Evolutionary conservation across 176 grass and related monocot species (phyloP).

Genomic region (Saccharum officinarum): DNA sequence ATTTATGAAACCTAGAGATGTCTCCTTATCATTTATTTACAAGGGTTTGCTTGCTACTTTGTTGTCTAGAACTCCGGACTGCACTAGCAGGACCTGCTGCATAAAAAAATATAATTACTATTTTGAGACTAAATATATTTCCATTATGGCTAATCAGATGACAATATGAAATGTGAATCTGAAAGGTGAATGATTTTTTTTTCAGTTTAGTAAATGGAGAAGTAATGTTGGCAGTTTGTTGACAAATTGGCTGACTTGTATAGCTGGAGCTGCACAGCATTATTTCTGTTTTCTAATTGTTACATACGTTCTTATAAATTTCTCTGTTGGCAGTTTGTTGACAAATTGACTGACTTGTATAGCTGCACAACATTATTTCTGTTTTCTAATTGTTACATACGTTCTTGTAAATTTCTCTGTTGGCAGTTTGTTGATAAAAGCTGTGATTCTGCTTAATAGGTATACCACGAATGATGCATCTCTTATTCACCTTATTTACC

Average conservation of each 20-base stretch:
- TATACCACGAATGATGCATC: not conserved
- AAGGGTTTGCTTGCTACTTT: not conserved
- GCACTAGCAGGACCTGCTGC: not conserved
- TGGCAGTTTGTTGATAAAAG: slow-evolving; percentile 1
- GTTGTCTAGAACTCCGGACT: not conserved
- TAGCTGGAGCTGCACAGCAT: not conserved
- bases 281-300: slow-evolving; percentile 3
- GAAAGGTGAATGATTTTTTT: not conserved
- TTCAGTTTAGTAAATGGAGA: not conserved
- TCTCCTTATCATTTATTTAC: not conserved
- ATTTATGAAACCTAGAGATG: not conserved
- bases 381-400: not conserved
- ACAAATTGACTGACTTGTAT: not conserved
- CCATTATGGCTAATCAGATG: not conserved
- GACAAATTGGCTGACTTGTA: not conserved
- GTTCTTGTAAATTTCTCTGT: not conserved
- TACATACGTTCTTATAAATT: not conserved
- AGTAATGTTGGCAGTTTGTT: not conserved
- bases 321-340: not conserved
- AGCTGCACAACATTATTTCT: not conserved
- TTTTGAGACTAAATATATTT: not conserved
- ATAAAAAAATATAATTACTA: too few species aligned
- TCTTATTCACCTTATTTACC: not conserved
- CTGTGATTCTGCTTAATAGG: not conserved
- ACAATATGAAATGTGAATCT: not conserved